Conservation (phyloP, 2,329 filamentous ascomycete species). For the Botrytis galanthina region DNA sequence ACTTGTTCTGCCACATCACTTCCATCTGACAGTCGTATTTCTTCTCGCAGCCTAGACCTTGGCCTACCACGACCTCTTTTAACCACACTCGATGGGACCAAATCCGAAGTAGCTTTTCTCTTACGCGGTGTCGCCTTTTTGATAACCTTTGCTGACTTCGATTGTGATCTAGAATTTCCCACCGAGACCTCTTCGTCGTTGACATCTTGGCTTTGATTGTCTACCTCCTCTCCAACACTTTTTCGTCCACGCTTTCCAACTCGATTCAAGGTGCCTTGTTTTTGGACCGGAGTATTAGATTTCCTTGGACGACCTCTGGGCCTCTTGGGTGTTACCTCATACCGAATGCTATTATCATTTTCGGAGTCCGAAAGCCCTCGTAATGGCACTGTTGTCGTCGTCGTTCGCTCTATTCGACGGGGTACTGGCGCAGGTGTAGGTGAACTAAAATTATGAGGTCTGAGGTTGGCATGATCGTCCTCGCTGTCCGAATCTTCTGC, state of each 20-base stretch:
- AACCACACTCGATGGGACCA: slow-evolving; percentile 11
- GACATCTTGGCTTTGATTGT: slow-evolving; percentile 31
- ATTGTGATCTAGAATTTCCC: slow-evolving; percentile 33
- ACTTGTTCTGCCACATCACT: slow-evolving; percentile 29
- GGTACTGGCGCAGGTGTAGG: slow-evolving; percentile 27
- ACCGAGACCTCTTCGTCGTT: slow-evolving; percentile 28
- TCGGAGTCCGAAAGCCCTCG: slow-evolving; percentile 39
- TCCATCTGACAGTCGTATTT: slow-evolving; percentile 26
- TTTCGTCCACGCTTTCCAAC: slow-evolving; percentile 31
- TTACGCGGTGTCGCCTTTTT: slow-evolving; percentile 26
- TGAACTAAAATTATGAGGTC: slow-evolving; percentile 24
- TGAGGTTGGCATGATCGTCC: slow-evolving; percentile 27
- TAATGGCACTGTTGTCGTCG: slow-evolving; percentile 37
- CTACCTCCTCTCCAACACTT: slow-evolving; percentile 34
- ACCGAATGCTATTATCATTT: slow-evolving; percentile 26
- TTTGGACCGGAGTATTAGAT: slow-evolving; percentile 40
- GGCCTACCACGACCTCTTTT: slow-evolving; percentile 20
- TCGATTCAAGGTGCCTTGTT: slow-evolving; percentile 30
- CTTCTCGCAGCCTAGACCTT: slow-evolving; percentile 17
- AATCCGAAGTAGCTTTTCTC: slow-evolving; percentile 13
- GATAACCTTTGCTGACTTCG: slow-evolving; percentile 31
- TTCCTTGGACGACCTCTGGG: slow-evolving; percentile 45
- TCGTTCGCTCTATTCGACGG: slow-evolving; percentile 33
- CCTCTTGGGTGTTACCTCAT: slow-evolving; percentile 41
- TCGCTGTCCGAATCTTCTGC: slow-evolving; percentile 35